Conservation (phyloP, 176 grass and related monocot species). For the Triticum monococcum region DNA sequence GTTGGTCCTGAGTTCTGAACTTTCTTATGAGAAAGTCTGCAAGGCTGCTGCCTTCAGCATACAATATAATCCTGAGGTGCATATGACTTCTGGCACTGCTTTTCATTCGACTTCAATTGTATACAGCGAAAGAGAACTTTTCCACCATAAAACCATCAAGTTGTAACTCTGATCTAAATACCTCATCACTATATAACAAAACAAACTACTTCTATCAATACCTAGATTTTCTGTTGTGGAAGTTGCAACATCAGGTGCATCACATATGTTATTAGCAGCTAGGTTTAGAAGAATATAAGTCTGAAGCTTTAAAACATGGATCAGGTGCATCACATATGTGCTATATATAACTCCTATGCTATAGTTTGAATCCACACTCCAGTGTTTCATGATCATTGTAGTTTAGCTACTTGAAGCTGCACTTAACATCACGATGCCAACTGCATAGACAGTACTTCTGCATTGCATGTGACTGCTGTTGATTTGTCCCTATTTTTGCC, state of each 20-base stretch:
- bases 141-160: not conserved
- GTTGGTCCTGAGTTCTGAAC: not conserved
- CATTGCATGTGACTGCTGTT: not conserved
- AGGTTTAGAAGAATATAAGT: not conserved
- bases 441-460: not conserved
- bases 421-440: not conserved
- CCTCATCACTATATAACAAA: not conserved
- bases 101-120: not conserved
- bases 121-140: not conserved
- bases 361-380: not conserved
- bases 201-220: not conserved
- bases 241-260: not conserved
- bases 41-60: not conserved
- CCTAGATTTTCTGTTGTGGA: not conserved
- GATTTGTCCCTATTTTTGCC: not conserved
- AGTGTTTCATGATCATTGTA: not conserved
- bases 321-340: not conserved
- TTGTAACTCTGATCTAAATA: not conserved
- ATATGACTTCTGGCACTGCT: not conserved
- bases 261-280: not conserved
- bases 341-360: not conserved
- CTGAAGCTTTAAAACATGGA: not conserved
- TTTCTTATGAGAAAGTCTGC: not conserved
- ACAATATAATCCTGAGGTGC: not conserved
- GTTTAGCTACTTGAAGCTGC: conserved; percentile 9